Evolutionary conservation across 345 rosid species (phyloP).

Genomic region (Dipteronia sinensis): DNA sequence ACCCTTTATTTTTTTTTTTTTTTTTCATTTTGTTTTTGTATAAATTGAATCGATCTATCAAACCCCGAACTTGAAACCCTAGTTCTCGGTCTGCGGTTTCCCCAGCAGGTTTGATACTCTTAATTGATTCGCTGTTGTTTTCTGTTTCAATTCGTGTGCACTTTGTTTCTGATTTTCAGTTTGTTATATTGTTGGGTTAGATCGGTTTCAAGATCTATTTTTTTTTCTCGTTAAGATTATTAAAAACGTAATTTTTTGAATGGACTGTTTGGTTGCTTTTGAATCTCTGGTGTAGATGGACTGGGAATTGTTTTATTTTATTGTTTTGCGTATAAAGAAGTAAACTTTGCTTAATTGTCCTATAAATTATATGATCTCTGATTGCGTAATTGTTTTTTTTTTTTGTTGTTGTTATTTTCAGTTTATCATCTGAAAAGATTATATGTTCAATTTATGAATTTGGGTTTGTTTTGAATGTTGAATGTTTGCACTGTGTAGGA

Average conservation of each 20-base stretch:
- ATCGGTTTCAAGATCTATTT: conserved; percentile 14
- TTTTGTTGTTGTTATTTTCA: background rate
- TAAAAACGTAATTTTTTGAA: background rate
- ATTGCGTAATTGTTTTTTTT: background rate
- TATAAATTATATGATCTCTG: background rate
- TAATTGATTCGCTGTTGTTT: background rate
- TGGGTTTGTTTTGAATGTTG: conserved; percentile 3
- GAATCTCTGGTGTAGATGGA: background rate
- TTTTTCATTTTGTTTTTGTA: background rate
- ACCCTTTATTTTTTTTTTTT: background rate
- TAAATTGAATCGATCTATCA: background rate
- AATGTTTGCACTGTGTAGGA: conserved; percentile 11
- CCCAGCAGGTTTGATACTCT: background rate
- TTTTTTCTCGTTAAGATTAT: background rate
- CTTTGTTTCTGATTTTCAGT: background rate
- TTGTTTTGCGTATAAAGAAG: background rate
- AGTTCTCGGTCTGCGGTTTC: conserved; percentile 10
- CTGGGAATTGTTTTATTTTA: background rate
- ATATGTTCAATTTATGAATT: background rate
- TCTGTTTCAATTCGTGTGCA: background rate
- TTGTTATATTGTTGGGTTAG: conserved; percentile 6
- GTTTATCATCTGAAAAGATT: background rate
- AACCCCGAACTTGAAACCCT: conserved; percentile 10
- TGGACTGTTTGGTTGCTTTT: background rate
- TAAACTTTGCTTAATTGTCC: background rate